Conservation (phyloP, 2,329 filamentous ascomycete species). For the Paecilomyces sp. region DNA sequence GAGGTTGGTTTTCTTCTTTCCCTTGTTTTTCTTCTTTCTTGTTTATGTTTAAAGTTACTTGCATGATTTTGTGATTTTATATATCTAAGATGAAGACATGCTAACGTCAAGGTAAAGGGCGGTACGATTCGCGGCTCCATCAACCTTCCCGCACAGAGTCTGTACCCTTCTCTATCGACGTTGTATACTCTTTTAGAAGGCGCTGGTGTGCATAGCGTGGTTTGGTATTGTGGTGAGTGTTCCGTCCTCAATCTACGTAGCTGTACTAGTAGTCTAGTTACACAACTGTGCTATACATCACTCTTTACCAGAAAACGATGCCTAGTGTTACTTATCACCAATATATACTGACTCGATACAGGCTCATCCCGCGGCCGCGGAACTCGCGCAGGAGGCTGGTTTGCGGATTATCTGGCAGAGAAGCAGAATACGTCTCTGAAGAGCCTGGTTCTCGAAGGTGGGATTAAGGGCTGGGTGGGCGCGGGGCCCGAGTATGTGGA, state of each 20-base stretch:
- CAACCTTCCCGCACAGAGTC: slow-evolving; percentile 35
- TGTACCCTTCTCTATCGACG: slow-evolving; percentile 29
- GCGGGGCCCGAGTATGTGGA: slow-evolving; percentile 42
- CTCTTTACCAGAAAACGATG: too few relatives aligned
- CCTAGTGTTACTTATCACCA: too few relatives aligned
- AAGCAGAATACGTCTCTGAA: slow-evolving; percentile 35
- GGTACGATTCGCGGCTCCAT: slow-evolving; percentile 54
- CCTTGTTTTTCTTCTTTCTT: not conserved
- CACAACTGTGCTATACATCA: too few relatives aligned
- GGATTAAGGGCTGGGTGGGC: slow-evolving; percentile 49
- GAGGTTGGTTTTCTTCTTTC: not conserved
- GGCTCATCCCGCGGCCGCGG: slow-evolving; percentile 51
- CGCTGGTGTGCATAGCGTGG: slow-evolving; percentile 23
- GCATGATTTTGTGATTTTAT: not conserved
- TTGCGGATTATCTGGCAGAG: slow-evolving; percentile 45
- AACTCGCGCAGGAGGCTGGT: slow-evolving; percentile 49
- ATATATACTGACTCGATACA: slow-evolving; percentile 15
- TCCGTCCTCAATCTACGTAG: too few relatives aligned
- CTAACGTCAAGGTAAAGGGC: slow-evolving; percentile 36
- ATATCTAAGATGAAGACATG: not conserved
- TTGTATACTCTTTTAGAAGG: slow-evolving; percentile 24
- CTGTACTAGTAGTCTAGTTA: too few relatives aligned
- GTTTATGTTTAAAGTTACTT: not conserved
- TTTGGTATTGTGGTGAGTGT: slow-evolving; percentile 38
- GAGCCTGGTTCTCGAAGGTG: slow-evolving; percentile 45